Conservation (phyloP, 495 filamentous ascomycete genomes). For the Annulohypoxylon nitens region DNA sequence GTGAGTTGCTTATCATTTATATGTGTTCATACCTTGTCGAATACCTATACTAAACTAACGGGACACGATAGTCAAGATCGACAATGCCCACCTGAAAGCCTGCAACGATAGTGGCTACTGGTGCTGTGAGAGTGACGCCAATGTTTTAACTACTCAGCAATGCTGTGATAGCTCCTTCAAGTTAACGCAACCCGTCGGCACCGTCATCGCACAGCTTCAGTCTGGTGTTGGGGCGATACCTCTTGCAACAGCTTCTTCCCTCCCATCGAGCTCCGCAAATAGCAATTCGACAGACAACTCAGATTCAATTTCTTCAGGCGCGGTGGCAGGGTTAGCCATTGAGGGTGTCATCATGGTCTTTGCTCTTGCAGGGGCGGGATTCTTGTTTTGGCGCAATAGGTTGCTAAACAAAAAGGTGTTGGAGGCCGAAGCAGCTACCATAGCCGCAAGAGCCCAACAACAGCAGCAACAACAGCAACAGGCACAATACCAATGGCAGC, state of each 20-base stretch:
- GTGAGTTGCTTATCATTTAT: conserved; percentile 33
- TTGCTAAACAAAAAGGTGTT: conserved; percentile 22
- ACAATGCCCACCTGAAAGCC: conserved; percentile 43
- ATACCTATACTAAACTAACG: conserved; percentile 18
- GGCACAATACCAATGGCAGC: conserved; percentile 34
- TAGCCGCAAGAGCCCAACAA: conserved; percentile 8
- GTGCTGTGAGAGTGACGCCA: conserved; percentile 50
- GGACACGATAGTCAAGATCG: conserved; percentile 22
- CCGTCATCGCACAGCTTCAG: conserved; percentile 38
- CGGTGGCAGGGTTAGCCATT: conserved; percentile 28
- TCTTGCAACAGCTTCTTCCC: conserved; percentile 19
- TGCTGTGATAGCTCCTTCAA: conserved; percentile 50
- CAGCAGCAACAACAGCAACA: conserved; percentile 30
- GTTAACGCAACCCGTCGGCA: conserved; percentile 38
- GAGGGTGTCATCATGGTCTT: conserved; percentile 27
- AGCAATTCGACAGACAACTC: neutral
- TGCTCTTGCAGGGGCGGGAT: conserved; percentile 17
- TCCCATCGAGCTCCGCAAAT: neutral
- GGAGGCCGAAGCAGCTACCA: conserved; percentile 23
- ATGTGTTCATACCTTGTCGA: neutral
- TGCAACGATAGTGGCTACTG: conserved; percentile 48
- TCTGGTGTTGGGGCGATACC: conserved; percentile 27
- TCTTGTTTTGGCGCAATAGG: conserved; percentile 36
- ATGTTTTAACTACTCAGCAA: conserved; percentile 31
- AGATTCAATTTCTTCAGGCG: conserved; percentile 21